Conservation (phyloP, 345 rosid genomes). For the Citrus cavaleriei region DNA sequence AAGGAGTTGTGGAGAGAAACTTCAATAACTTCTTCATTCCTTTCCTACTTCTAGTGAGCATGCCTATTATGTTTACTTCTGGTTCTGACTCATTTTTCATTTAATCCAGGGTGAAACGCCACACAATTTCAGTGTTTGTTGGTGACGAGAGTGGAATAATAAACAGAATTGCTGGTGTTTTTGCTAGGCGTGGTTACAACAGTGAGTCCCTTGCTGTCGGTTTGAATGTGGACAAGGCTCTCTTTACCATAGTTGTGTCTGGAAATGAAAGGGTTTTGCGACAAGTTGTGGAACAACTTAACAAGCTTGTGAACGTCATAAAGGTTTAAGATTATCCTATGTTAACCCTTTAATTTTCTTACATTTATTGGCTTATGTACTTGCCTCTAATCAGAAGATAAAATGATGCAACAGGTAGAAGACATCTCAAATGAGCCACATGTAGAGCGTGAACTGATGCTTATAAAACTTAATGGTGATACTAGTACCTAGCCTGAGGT, state of each 20-base stretch:
- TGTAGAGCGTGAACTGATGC: conserved; percentile 94
- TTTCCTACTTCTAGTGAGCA: neutral
- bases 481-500: conserved; percentile 73
- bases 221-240: conserved; percentile 82
- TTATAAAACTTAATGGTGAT: conserved; percentile 68
- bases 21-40: neutral
- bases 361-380: neutral
- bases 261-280: conserved; percentile 79
- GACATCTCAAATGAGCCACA: conserved; percentile 90
- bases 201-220: conserved; percentile 99
- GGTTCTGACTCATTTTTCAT: neutral
- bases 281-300: conserved; percentile 90
- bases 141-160: conserved; percentile 99
- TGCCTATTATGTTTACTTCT: neutral
- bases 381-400: neutral
- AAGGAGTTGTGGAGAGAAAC: neutral
- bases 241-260: conserved; percentile 86
- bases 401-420: conserved; percentile 53
- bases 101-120: conserved; percentile 62
- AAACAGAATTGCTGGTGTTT: conserved; percentile 94
- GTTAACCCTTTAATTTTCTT: neutral
- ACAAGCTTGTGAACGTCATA: conserved; percentile 91
- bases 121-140: conserved; percentile 86
- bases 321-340: conserved; percentile 44
- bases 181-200: conserved; percentile 92